Evolutionary conservation across 257 asterid species (phyloP).

Genomic region (Verbascum thapsus): DNA sequence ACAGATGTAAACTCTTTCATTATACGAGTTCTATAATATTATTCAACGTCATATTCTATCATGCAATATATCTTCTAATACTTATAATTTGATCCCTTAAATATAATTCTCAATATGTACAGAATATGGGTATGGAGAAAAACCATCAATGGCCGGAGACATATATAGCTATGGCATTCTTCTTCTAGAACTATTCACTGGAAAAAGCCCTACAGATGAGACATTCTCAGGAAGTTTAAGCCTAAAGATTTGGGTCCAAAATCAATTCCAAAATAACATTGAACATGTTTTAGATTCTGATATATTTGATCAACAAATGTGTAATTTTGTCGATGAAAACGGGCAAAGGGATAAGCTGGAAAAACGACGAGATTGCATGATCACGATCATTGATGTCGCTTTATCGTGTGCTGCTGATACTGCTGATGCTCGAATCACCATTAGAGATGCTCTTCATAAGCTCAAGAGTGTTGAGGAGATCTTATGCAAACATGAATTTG

Average conservation of each 20-base stretch:
- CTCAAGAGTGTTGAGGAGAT: constrained; percentile 33
- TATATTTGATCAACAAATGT: constrained; percentile 27
- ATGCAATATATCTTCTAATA: no score
- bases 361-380: constrained; percentile 30
- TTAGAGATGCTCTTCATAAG: constrained; percentile 43
- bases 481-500: constrained; percentile 17
- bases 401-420: constrained; percentile 50
- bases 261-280: constrained; percentile 36
- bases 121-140: constrained; percentile 63
- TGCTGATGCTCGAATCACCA: constrained; percentile 39
- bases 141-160: constrained; percentile 56
- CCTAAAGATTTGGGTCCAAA: constrained; percentile 54
- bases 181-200: constrained; percentile 52
- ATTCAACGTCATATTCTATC: no score
- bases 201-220: constrained; percentile 51
- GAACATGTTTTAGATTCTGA: constrained; percentile 45
- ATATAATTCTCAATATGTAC: neutral
- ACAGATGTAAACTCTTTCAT: no score
- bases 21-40: no score
- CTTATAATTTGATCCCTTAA: no score
- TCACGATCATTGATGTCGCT: constrained; percentile 40
- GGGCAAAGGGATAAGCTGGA: constrained; percentile 16
- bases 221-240: constrained; percentile 42
- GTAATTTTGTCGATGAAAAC: neutral
- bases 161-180: constrained; percentile 69